These are phyloP conservation scores for Ceratocystis ficicola DNA, from an alignment of 2,329 filamentous ascomycete genomes.

Conservation along the genomic window DNA sequence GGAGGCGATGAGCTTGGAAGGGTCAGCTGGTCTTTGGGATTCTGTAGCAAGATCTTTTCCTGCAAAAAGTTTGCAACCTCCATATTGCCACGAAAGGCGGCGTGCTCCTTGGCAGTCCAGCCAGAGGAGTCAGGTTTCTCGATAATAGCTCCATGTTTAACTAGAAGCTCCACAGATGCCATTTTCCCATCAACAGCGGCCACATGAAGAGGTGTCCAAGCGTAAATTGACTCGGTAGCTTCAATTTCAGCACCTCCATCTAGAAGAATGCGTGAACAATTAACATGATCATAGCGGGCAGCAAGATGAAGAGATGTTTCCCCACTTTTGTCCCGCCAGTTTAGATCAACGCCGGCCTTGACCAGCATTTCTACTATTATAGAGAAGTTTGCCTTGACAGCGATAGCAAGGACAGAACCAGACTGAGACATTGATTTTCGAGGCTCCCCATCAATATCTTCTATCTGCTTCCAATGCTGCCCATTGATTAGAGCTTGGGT, in stretches of 20 bases:
- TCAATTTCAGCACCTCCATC: conserved; percentile 65
- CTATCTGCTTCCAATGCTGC: conserved; percentile 57
- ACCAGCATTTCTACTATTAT: conserved; percentile 79
- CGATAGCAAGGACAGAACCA: conserved; percentile 74
- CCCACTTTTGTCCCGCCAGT: conserved; percentile 79
- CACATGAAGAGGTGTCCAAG: conserved; percentile 92
- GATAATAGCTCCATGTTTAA: conserved; percentile 65
- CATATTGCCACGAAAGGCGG: conserved; percentile 77
- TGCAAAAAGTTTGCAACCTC: conserved; percentile 58
- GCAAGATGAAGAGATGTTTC: conserved; percentile 89
- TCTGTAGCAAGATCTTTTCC: conserved; percentile 26
- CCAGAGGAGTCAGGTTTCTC: conserved; percentile 71
- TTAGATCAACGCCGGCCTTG: conserved; percentile 80
- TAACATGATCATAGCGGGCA: conserved; percentile 70
- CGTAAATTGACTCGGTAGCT: conserved; percentile 68
- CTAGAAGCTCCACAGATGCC: conserved; percentile 60
- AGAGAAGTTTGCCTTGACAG: conserved; percentile 76
- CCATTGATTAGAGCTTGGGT: conserved; percentile 69
- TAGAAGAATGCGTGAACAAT: conserved; percentile 67
- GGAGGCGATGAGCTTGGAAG: conserved; percentile 18
- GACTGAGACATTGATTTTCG: conserved; percentile 63
- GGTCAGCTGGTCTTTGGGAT: not conserved
- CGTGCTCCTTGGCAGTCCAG: conserved; percentile 91
- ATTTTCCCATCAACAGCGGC: conserved; percentile 81
- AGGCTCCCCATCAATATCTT: conserved; percentile 48